phyloP scores from a whole-genome alignment of 179 eudicot genomes.

The Vitellaria paradoxa region DNA sequence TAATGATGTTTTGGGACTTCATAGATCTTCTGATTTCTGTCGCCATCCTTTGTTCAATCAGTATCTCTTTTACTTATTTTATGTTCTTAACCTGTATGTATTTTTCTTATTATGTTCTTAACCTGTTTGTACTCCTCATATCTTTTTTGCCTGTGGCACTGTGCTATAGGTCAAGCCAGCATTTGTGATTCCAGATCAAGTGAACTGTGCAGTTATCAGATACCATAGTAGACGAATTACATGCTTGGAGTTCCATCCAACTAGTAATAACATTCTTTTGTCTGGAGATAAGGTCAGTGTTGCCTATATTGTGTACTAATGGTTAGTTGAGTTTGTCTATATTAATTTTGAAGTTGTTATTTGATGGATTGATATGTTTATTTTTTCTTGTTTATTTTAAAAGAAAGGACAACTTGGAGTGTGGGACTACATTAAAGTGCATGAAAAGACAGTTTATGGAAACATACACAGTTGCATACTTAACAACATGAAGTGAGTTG shows the following conservation, averaged over 20 bases:
- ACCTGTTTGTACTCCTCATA: not conserved
- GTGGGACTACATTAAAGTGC: conserved; percentile 85
- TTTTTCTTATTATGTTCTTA: not conserved
- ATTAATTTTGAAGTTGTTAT: not conserved
- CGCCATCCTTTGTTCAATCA: too few species aligned
- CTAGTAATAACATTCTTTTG: conserved; percentile 65
- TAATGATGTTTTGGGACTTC: too few species aligned
- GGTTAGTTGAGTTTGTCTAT: not conserved
- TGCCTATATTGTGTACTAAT: not conserved
- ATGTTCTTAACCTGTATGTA: too few species aligned
- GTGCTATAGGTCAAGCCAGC: conserved; percentile 69
- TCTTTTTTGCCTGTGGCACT: not conserved
- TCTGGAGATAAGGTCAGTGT: conserved; percentile 91
- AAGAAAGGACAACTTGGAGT: conserved; percentile 99
- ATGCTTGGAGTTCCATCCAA: conserved; percentile 96
- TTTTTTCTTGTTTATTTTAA: not conserved
- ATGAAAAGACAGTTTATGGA: conserved; percentile 81
- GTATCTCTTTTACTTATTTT: too few species aligned
- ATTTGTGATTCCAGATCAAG: conserved; percentile 71
- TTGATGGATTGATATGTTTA: not conserved
- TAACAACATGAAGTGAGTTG: conserved; percentile 81
- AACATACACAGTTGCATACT: conserved; percentile 78
- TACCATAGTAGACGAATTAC: conserved; percentile 93
- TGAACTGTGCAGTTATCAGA: conserved; percentile 79
- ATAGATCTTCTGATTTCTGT: too few species aligned